Conservation (phyloP, 441 rosid species). For the Gossypium schwendimanii region DNA sequence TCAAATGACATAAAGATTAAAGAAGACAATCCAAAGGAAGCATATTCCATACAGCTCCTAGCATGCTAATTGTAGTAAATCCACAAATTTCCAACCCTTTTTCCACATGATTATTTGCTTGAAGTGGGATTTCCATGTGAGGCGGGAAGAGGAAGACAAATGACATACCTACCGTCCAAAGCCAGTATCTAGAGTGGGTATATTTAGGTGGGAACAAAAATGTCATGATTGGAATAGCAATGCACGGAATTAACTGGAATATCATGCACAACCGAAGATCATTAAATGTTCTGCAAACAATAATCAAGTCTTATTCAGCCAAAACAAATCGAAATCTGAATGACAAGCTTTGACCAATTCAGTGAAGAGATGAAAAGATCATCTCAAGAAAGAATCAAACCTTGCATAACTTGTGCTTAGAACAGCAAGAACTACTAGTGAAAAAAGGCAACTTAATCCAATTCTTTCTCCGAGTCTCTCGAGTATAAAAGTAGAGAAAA, state of each 20-base stretch:
- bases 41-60: background rate
- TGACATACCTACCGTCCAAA: conserved; percentile 58
- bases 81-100: background rate
- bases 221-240: conserved; percentile 55
- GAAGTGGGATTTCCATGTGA: background rate
- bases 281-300: conserved; percentile 84
- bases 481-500: conserved; percentile 71
- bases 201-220: conserved; percentile 63
- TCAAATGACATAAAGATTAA: background rate
- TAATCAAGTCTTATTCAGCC: conserved; percentile 20
- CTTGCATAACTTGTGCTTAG: too few species aligned
- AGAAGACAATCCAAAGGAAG: background rate
- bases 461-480: conserved; percentile 66
- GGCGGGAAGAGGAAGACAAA: background rate
- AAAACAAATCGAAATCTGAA: too few species aligned
- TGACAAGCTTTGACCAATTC: too few species aligned
- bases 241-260: conserved; percentile 77
- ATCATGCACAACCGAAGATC: conserved; percentile 84
- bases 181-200: conserved; percentile 74
- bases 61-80: background rate
- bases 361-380: too few species aligned
- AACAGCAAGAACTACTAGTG: conserved; percentile 41
- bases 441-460: conserved; percentile 52
- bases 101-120: background rate
- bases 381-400: too few species aligned